Percentiles rank a stretch among this genome's conserved stretches.
Conservation (phyloP, 1,139 yeast genomes). For the Yamadazyma atmosphaerica region DNA sequence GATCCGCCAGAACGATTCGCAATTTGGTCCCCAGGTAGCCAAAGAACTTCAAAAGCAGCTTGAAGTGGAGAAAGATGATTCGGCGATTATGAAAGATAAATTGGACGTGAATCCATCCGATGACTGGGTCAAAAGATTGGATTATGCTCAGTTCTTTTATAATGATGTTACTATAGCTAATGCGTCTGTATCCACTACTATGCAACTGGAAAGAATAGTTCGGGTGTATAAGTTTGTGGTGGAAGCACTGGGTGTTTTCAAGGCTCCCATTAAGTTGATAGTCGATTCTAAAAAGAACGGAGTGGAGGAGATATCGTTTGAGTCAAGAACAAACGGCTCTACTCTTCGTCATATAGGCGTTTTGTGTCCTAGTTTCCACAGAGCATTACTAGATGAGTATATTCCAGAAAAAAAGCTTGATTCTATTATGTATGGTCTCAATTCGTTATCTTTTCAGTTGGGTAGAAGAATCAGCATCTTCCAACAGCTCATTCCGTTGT, state of each 20-base stretch:
- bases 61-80: constrained; percentile 20
- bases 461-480: constrained; percentile 23
- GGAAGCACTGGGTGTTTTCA: constrained; percentile 25
- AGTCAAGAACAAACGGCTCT: constrained; percentile 6
- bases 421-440: constrained; percentile 30
- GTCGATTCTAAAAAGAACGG: constrained; percentile 21
- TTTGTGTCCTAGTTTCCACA: constrained; percentile 25
- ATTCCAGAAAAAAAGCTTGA: constrained; percentile 28
- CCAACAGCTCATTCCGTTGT: constrained; percentile 17
- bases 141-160: constrained; percentile 24
- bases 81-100: constrained; percentile 20
- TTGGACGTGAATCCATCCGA: constrained; percentile 38
- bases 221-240: constrained; percentile 19
- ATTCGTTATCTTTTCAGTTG: constrained; percentile 28
- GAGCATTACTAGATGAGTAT: constrained; percentile 22
- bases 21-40: constrained; percentile 12
- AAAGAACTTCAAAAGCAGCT: constrained; percentile 5
- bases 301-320: constrained; percentile 14
- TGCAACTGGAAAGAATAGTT: constrained; percentile 8
- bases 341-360: constrained; percentile 6
- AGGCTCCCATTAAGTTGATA: constrained; percentile 19
- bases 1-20: constrained; percentile 24
- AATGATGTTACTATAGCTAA: constrained; percentile 4
- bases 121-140: constrained; percentile 34
- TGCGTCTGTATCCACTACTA: constrained; percentile 7